These are phyloP conservation scores for Fusarium sacchari DNA, from an alignment of 2,329 filamentous ascomycete species.

Conservation along the genomic window DNA sequence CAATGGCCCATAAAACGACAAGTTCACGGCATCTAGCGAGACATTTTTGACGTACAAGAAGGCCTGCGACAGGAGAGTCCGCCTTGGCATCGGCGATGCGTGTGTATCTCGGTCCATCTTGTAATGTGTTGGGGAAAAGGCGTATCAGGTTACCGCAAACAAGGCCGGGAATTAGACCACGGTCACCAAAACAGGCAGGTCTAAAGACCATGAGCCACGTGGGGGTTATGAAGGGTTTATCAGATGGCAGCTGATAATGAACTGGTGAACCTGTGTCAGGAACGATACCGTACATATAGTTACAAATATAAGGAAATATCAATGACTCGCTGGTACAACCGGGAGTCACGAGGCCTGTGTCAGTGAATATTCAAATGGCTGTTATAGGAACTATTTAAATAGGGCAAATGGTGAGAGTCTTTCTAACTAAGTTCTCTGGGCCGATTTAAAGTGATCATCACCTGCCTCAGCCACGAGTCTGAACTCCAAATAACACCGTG, in stretches of 20 bases:
- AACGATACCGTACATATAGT: too few species aligned
- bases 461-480: too few species aligned
- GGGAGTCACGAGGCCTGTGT: too few species aligned
- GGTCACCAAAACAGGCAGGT: not conserved
- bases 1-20: not conserved
- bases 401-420: too few species aligned
- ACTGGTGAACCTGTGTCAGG: rapidly evolving
- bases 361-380: too few species aligned
- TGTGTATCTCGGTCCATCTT: not conserved
- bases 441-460: too few species aligned
- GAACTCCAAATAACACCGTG: too few species aligned
- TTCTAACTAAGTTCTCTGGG: too few species aligned
- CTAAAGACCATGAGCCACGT: not conserved
- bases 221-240: not conserved
- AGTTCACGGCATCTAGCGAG: not conserved
- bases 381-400: too few species aligned
- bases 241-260: not conserved
- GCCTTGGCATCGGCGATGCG: not conserved
- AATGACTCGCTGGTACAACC: too few species aligned
- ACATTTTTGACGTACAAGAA: not conserved
- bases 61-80: not conserved
- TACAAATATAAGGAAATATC: rapidly evolving
- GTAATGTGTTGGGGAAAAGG: not conserved
- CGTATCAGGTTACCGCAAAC: not conserved
- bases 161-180: not conserved